Evolutionary conservation across 202 grass and related monocot genomes (phyloP), one percentile per base, ranked within the genome.

Genomic region (Musa balbisiana): DNA sequence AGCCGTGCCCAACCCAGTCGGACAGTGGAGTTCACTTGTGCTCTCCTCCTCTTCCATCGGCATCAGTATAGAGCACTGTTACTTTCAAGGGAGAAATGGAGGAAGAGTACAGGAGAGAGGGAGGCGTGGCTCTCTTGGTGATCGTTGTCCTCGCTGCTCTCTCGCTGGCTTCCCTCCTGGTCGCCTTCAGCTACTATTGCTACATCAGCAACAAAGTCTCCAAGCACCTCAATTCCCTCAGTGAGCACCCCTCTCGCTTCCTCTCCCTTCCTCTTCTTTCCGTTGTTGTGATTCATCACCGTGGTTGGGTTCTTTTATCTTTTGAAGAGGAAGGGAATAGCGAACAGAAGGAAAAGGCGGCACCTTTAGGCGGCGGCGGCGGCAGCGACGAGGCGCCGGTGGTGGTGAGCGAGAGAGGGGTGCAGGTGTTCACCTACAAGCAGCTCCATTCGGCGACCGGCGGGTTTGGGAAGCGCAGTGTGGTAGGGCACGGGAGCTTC

Each of bases 141-240:
- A 98, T 98, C 77, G 76, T 98, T 55, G 89, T 90, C 77, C 82
- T 98, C 33, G 91, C 94, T 27, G 88, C 87, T 29, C 87, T 98
- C 51, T 92, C 94, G 43, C 87, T 98, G 50, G 77, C 83, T 71
- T 92, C 91, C 67, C 85, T 98, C 77, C 29, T 98, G 21, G 83
- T 87, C 20, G 95, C 95, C 55, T 98, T 98, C 80, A 89, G 82
- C 79, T 98, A 98, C 77, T 98, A 98, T 49, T 98, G 95, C 95
- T 98, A 98, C 76, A 94, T 98, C 71, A 98, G 91, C 81, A 89
- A 84, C 83, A 98, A 98, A 86, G 95, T 98, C 69, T 88, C 89
- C 81, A 85, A 86, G 77, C 88, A 92, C 80, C 87, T 92, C 83
- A 83, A 84, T 16, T 82, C 83, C 67, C 84, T 92, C 80, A 87